These are phyloP conservation scores for Solidago caesia DNA, from an alignment of 129 eudicot species.

Conservation along the genomic window DNA sequence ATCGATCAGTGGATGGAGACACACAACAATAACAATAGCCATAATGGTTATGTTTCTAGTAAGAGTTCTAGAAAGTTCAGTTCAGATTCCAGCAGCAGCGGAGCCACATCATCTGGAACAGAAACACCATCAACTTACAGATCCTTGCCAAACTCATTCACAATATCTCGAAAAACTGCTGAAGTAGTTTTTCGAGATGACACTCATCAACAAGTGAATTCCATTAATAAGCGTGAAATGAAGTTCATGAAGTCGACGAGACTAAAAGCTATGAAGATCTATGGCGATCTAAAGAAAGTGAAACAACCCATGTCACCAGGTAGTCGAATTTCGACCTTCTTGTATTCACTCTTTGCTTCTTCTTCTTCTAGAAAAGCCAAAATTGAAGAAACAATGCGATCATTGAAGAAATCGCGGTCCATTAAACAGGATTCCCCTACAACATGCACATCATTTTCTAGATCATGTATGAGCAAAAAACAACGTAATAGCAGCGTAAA, in stretches of 20 bases:
- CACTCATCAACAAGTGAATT: background rate
- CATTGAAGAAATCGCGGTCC: slow-evolving; percentile 63
- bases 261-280: slow-evolving; percentile 68
- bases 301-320: slow-evolving; percentile 89
- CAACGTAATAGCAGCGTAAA: slow-evolving; percentile 40
- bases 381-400: slow-evolving; percentile 19
- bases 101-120: slow-evolving; percentile 41
- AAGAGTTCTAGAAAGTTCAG: slow-evolving; percentile 20
- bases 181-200: slow-evolving; percentile 20
- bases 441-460: slow-evolving; percentile 50
- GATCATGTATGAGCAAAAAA: slow-evolving; percentile 62
- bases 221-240: slow-evolving; percentile 16
- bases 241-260: slow-evolving; percentile 50
- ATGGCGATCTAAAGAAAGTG: slow-evolving; percentile 66
- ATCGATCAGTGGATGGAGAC: slow-evolving; percentile 75
- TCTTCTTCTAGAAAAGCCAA: slow-evolving; percentile 31
- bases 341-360: slow-evolving; percentile 59
- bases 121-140: slow-evolving; percentile 39
- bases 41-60: slow-evolving; percentile 7
- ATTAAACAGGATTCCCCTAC: slow-evolving; percentile 43
- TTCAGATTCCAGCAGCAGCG: slow-evolving; percentile 52
- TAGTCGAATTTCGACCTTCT: slow-evolving; percentile 51
- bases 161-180: slow-evolving; percentile 17
- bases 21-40: background rate
- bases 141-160: slow-evolving; percentile 35